phyloP scores from a whole-genome alignment of 2,329 filamentous ascomycete genomes.

The Phyllosticta citribraziliensis region DNA sequence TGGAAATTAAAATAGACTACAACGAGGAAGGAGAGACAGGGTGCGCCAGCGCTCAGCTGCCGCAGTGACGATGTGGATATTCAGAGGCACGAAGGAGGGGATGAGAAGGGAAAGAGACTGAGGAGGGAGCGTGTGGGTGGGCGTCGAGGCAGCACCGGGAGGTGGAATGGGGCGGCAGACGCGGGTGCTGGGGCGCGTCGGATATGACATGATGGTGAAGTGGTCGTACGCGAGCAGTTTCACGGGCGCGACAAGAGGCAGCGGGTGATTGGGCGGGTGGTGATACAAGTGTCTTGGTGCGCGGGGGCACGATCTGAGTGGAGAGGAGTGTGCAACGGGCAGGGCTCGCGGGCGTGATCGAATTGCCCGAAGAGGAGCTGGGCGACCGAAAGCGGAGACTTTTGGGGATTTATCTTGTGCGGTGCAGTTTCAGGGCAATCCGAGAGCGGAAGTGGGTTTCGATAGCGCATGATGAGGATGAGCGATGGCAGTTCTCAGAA shows the following conservation, averaged over 20 bases:
- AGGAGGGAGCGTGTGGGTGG: neutral
- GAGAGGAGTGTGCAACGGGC: neutral
- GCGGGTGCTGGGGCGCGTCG: neutral
- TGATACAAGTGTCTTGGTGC: neutral
- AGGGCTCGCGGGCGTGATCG: neutral
- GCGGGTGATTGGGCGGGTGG: constrained; percentile 2
- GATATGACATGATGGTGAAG: neutral
- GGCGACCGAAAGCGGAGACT: neutral
- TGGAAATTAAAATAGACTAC: neutral
- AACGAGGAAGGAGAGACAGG: constrained; percentile 1
- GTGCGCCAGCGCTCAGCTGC: constrained; percentile 5
- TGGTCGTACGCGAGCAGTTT: constrained; percentile 7
- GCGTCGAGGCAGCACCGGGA: neutral
- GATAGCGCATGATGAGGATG: too few relatives aligned
- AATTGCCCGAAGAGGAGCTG: neutral
- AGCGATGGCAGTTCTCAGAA: too few relatives aligned
- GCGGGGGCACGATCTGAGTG: neutral
- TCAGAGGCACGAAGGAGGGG: neutral
- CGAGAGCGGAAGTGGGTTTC: too few relatives aligned
- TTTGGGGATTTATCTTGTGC: too few relatives aligned
- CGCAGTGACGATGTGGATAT: neutral
- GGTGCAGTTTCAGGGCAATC: too few relatives aligned
- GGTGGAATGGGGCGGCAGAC: neutral
- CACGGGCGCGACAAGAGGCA: constrained; percentile 9
- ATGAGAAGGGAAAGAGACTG: constrained; percentile 10